Conservation (phyloP, 345 rosid species). For the Erucastrum elatum region DNA sequence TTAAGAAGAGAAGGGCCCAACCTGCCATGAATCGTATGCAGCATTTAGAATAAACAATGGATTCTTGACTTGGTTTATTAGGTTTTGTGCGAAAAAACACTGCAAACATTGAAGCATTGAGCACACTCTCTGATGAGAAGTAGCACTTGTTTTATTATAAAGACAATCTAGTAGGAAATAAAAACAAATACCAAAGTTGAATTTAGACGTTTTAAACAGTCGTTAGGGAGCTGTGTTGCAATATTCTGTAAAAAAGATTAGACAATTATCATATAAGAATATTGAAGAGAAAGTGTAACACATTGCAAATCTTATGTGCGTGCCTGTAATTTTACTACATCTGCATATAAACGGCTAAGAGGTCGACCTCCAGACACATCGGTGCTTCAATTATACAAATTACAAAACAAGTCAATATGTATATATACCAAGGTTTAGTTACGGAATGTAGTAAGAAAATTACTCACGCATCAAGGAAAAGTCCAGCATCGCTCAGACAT, state of each 20-base stretch:
- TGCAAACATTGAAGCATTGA: conserved; percentile 10
- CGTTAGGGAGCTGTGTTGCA: conserved; percentile 14
- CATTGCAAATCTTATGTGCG: neutral
- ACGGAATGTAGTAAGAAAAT: neutral
- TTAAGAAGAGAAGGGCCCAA: neutral
- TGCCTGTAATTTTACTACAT: conserved; percentile 85
- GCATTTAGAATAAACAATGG: conserved; percentile 40
- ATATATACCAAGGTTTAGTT: neutral
- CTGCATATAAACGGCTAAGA: conserved; percentile 59
- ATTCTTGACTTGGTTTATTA: conserved; percentile 37
- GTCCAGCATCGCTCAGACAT: conserved; percentile 94
- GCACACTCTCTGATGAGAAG: neutral
- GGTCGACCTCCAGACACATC: conserved; percentile 89
- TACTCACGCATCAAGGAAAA: conserved; percentile 87
- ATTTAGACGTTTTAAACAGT: conserved; percentile 37
- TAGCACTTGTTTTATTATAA: neutral
- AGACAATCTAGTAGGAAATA: neutral
- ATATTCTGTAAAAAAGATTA: conserved; percentile 20
- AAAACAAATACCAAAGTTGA: conserved; percentile 36
- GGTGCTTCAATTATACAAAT: conserved; percentile 47
- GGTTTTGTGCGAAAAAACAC: conserved; percentile 43
- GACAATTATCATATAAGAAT: neutral
- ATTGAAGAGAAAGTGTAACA: neutral
- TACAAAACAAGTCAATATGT: conserved; percentile 10
- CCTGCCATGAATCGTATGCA: conserved; percentile 46